Base-by-base conservation (phyloP, 2,329 filamentous ascomycete species). In the Sporothrix euskadiensis region DNA sequence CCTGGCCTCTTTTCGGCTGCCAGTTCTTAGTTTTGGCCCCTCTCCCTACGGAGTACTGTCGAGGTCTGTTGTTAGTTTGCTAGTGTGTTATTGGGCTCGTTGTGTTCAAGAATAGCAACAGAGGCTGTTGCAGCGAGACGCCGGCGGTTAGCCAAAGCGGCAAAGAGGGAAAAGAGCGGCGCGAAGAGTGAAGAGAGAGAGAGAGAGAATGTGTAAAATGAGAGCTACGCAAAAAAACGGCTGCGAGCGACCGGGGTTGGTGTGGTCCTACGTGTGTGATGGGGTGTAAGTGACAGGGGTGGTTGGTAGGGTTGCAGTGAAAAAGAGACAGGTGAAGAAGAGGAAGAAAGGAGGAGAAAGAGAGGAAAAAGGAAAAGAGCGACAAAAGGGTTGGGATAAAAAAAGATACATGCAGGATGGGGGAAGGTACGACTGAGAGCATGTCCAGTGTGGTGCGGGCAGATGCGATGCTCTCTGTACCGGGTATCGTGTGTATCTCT, bases 211-310 rank as follows among this genome's bases (percentile, higher is more conserved):
- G 22, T 6, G 52, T 14, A 26, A 56, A 56, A 56, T 4, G 52
- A 4, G 52, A 26, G 35, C 35, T 35, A 26, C 52, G 59, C 19
- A 49, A 16, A 56, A 26, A n/a, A 47, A 52, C 14, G 26, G 41
- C 41, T n/a, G 44, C 44, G 26, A 68, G 65, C 35, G 66, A 69
- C 66, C 49, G 49, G 49, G 66, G 66, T 56, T 14, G 35, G 71
- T 52, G 73, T 71, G 73, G 14, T 49, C 35, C 19, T 56, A 4
- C 32, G 71, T 59, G 72, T 71, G 73, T 68, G 65, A 68, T 68
- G 65, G 63, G 41, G 19, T 66, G 61, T 47, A 44, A 49, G 65
- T 52, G 44, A 68, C 65, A 52, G 44, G 44, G 65, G 44, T 68
- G 65, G 61, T 7, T 39, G 12, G 65, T 32, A 35, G 30, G 63